These are phyloP conservation scores for Coelastrella sp. DNA, from an alignment of 139 green algal genomes.

Conservation along the genomic window DNA sequence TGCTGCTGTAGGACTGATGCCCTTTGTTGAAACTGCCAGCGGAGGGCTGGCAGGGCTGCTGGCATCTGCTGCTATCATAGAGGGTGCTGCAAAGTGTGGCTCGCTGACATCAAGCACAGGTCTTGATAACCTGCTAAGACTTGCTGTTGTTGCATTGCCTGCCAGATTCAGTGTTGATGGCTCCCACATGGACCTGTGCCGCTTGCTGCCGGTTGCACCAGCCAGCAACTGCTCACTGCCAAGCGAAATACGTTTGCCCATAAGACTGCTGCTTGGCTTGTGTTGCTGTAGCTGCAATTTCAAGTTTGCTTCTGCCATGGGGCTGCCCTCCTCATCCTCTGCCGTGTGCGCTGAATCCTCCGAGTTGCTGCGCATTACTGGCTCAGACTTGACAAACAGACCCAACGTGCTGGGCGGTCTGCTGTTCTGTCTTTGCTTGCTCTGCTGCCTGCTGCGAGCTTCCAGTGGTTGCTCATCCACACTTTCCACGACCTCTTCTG, in stretches of 20 bases:
- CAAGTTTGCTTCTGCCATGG: conserved; percentile 30
- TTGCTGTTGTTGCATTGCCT: neutral
- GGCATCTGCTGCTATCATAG: neutral
- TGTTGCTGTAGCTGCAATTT: conserved; percentile 29
- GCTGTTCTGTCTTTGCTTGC: neutral
- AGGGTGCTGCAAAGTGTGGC: conserved; percentile 1
- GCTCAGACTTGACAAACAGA: neutral
- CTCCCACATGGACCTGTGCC: conserved; percentile 11
- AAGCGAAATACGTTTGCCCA: neutral
- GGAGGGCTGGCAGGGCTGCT: neutral
- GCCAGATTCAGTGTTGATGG: neutral
- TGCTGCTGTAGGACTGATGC: neutral
- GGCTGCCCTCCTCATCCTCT: conserved; percentile 35
- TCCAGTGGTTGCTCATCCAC: neutral
- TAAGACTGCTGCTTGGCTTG: neutral
- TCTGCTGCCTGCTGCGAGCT: neutral
- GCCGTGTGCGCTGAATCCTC: conserved; percentile 33
- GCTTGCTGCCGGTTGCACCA: neutral
- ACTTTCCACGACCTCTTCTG: neutral
- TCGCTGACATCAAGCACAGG: conserved; percentile 40
- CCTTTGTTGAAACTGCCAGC: neutral
- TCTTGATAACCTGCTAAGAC: neutral
- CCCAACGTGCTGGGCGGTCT: neutral
- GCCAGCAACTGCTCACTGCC: neutral
- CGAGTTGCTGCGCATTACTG: conserved; percentile 7